These are phyloP conservation scores for Pharnaceum exiguum DNA, from an alignment of 148 eudicot species.

Conservation along the genomic window DNA sequence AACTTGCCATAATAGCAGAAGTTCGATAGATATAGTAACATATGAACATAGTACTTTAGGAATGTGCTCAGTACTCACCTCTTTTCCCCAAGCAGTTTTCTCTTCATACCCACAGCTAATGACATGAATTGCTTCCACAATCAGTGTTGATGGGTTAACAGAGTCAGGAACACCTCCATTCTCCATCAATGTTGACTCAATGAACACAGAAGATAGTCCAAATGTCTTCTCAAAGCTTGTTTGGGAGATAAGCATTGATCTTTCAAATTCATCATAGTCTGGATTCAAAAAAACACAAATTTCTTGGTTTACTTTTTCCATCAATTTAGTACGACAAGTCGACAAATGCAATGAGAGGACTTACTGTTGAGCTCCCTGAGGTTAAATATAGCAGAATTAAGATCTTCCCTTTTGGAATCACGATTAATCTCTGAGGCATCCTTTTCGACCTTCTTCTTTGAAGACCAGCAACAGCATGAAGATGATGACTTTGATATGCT, in stretches of 20 bases:
- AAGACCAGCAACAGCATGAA: constrained; percentile 66
- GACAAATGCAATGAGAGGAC: not conserved
- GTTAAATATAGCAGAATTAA: constrained; percentile 85
- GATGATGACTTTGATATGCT: constrained; percentile 54
- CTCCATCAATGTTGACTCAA: constrained; percentile 94
- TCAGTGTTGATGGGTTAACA: constrained; percentile 69
- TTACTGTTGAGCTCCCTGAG: constrained; percentile 90
- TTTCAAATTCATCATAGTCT: constrained; percentile 94
- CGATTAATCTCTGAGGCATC: constrained; percentile 62
- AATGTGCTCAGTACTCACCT: constrained; percentile 32
- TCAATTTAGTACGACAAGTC: not conserved
- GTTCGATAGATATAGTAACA: not conserved
- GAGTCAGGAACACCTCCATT: constrained; percentile 89
- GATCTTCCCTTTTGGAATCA: constrained; percentile 85
- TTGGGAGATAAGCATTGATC: constrained; percentile 89
- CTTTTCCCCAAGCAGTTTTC: constrained; percentile 99
- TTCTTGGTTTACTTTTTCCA: not conserved
- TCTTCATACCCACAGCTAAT: constrained; percentile 97
- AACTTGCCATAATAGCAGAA: not conserved
- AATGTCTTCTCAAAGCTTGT: constrained; percentile 98
- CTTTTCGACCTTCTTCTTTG: constrained; percentile 64
- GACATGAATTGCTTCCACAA: constrained; percentile 96
- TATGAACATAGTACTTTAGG: not conserved
- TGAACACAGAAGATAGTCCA: constrained; percentile 86
- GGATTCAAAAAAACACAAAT: not conserved